Conservation (phyloP, 2,329 filamentous ascomycete species). For the Sporothrix brasiliensis region DNA sequence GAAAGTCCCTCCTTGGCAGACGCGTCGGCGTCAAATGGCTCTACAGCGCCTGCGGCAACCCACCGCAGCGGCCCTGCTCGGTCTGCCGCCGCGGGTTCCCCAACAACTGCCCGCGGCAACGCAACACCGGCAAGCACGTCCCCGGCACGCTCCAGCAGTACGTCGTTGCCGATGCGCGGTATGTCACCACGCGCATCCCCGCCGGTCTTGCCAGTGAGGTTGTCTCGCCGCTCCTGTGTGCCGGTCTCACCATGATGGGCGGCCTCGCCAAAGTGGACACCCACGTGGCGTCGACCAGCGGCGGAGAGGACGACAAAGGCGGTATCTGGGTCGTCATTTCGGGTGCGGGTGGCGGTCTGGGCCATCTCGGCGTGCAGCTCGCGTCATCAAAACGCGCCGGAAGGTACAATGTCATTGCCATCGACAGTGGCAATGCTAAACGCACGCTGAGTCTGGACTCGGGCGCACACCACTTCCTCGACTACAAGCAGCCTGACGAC, state of each 20-base stretch:
- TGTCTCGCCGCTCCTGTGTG: constrained; percentile 15
- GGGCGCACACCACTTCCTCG: neutral
- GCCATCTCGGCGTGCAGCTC: constrained; percentile 12
- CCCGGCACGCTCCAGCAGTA: constrained; percentile 24
- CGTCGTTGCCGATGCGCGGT: constrained; percentile 8
- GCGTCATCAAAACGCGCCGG: neutral
- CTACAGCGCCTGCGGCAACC: constrained; percentile 15
- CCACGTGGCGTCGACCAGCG: neutral
- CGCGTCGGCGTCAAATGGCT: constrained; percentile 23
- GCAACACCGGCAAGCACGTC: constrained; percentile 22
- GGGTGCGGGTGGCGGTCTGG: neutral
- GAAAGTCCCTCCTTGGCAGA: neutral
- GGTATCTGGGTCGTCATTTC: neutral
- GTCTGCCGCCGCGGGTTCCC: constrained; percentile 16
- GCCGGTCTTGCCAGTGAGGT: neutral
- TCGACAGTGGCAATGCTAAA: neutral
- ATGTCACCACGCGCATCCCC: constrained; percentile 21
- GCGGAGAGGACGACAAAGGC: neutral
- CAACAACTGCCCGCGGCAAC: constrained; percentile 21
- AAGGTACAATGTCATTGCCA: neutral
- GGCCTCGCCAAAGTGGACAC: constrained; percentile 14
- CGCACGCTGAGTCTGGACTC: neutral
- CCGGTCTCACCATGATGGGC: constrained; percentile 28
- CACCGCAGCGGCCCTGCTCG: neutral
- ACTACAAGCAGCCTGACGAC: constrained; percentile 8